phyloP scores from a whole-genome alignment of 225 moss, liverwort and hornwort genomes.

The Physcomitrellopsis africana region DNA sequence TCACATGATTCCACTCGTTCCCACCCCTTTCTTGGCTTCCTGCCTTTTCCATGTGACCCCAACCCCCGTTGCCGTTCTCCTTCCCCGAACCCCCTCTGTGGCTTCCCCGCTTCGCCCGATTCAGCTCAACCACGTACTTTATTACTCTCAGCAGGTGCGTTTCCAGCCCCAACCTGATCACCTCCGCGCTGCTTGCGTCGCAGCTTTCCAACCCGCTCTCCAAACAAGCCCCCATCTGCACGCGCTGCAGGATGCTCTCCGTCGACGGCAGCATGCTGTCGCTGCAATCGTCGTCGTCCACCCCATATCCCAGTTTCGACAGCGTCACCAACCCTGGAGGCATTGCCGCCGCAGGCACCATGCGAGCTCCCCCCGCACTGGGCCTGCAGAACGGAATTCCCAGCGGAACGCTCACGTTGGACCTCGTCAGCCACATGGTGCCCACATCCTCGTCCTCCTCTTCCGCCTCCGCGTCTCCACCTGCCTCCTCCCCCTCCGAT shows the following conservation, averaged over 20 bases:
- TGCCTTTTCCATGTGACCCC: constrained; percentile 38
- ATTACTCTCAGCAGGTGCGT: constrained; percentile 70
- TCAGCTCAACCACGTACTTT: constrained; percentile 65
- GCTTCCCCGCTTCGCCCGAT: constrained; percentile 57
- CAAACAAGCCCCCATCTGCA: constrained; percentile 76
- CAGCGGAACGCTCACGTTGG: constrained; percentile 75
- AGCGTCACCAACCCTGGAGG: constrained; percentile 75
- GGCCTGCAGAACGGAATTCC: constrained; percentile 90
- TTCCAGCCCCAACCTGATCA: constrained; percentile 79
- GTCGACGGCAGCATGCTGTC: constrained; percentile 67
- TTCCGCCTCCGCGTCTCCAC: constrained; percentile 49
- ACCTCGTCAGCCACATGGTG: constrained; percentile 47
- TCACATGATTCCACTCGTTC: constrained; percentile 41
- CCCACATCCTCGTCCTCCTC: constrained; percentile 74
- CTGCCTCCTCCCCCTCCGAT: constrained; percentile 38
- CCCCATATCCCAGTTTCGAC: constrained; percentile 74
- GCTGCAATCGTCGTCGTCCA: constrained; percentile 74
- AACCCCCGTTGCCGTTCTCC: constrained; percentile 53
- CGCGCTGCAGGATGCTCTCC: constrained; percentile 67
- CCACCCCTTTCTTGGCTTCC: constrained; percentile 31
- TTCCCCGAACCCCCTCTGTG: constrained; percentile 42
- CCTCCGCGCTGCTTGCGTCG: constrained; percentile 63
- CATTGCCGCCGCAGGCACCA: constrained; percentile 58
- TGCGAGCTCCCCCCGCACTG: constrained; percentile 81
- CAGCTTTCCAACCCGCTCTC: constrained; percentile 82